These are phyloP conservation scores for Wickerhamiella bombiphila DNA, from an alignment of 805 yeast genomes.

Conservation along the genomic window DNA sequence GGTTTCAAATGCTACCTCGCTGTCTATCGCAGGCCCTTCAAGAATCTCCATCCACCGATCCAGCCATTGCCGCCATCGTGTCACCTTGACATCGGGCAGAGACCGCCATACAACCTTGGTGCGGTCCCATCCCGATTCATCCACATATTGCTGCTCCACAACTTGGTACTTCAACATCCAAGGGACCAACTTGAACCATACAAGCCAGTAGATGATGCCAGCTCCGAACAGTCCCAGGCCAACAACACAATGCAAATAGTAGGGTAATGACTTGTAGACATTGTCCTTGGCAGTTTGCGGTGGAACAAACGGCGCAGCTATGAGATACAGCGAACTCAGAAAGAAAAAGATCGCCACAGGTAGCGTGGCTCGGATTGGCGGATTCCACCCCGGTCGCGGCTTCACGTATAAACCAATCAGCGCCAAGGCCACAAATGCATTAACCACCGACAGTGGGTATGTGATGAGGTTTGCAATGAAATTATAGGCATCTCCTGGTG, in stretches of 20 bases:
- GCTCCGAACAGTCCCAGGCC: slow-evolving; percentile 63
- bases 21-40: no score
- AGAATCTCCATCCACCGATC: no score
- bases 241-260: slow-evolving; percentile 70
- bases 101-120: no score
- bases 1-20: no score
- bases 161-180: slow-evolving; percentile 20
- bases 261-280: slow-evolving; percentile 58
- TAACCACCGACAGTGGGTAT: slow-evolving; percentile 67
- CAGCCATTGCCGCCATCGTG: no score
- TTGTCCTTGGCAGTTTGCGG: slow-evolving; percentile 35
- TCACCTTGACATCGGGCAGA: no score
- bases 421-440: slow-evolving; percentile 49
- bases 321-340: slow-evolving; percentile 49
- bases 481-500: slow-evolving; percentile 79
- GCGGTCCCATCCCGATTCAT: slow-evolving; percentile 11
- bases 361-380: slow-evolving; percentile 33
- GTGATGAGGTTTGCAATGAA: slow-evolving; percentile 66
- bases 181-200: slow-evolving; percentile 50
- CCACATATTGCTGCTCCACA: slow-evolving; percentile 7
- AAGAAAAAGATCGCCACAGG: slow-evolving; percentile 45
- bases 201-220: slow-evolving; percentile 42
- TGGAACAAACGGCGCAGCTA: slow-evolving; percentile 68
- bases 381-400: slow-evolving; percentile 38
- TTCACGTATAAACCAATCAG: slow-evolving; percentile 40